Base-by-base conservation (phyloP, 2,329 filamentous ascomycete species). In the Monosporascus sp. region DNA sequence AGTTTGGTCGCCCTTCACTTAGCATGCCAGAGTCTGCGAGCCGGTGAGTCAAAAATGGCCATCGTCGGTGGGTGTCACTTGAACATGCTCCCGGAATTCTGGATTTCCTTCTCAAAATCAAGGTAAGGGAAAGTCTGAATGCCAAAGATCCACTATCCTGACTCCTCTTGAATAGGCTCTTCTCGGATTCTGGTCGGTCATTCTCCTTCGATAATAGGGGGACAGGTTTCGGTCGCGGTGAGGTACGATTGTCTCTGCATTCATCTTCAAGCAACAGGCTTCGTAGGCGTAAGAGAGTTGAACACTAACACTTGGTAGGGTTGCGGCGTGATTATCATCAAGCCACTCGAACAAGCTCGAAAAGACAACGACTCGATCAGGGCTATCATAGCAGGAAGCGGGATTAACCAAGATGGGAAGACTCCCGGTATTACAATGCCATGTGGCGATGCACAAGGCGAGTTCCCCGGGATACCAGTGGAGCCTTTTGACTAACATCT, bases 191-290 rank as follows among this genome's bases (percentile, higher is more conserved):
- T 0, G 80, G 80, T 1, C 71, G 76, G 38, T 82, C 76, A 16
- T 76, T 74, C 49, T 78, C 79, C 31, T 82, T 76, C 58, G 81
- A 81, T 59, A 65, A 66, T 19, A 68, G 71, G 47, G 81, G 76
- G 5, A 76, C 76, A 40, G 85, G 85, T 0, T 88, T 84, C 59
- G 82, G 77, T 0, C 76, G 84, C 9, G 84, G 82, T 8, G 84
- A 87, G 59, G 22, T 45, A 45, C 26, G 43, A 45, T 20, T 24
- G 11, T 11, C 43, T 22, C 43, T 27, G 27, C 43, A 20, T 26
- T 45, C 7, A 20, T n/a, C 20, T 14, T 5, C 14, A 24, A 26
- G n/a, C n/a, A 41, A 5, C 40, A 41, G 8, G 11, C 27, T 27
- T 27, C 27, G 27, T 27, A 9, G 27, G 27, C 27, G 2, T 27